phyloP scores from a whole-genome alignment of 345 rosid genomes.

The Microcos paniculata region DNA sequence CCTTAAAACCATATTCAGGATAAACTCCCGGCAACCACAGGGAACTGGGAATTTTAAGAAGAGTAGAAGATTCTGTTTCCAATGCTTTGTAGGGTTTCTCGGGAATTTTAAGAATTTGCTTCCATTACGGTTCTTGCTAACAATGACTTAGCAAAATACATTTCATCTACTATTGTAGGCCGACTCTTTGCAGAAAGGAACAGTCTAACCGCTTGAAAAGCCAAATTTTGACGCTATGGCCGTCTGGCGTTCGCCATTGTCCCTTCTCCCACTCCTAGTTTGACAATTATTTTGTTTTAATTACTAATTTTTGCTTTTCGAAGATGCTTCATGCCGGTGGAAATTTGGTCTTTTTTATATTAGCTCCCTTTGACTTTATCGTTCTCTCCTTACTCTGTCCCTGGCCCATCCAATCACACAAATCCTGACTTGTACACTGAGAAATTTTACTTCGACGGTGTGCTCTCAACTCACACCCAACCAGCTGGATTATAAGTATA shows the following conservation, averaged over 20 bases:
- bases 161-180: neutral
- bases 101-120: neutral
- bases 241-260: neutral
- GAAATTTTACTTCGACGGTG: neutral
- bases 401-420: neutral
- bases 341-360: neutral
- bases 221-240: neutral
- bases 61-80: too few species aligned
- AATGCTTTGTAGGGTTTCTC: too few species aligned
- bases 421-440: neutral
- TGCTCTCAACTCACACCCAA: neutral
- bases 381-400: neutral
- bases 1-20: neutral
- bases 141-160: neutral
- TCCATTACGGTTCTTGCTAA: neutral
- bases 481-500: neutral
- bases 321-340: conserved; percentile 5
- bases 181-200: neutral
- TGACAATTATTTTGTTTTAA: neutral
- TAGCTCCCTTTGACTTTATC: neutral
- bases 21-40: neutral
- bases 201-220: neutral
- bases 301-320: neutral
- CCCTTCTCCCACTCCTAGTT: neutral
- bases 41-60: too few species aligned